These are phyloP conservation scores for Chytridium lagenaria DNA, from an alignment of 371 early-diverging fungal species.

Conservation along the genomic window DNA sequence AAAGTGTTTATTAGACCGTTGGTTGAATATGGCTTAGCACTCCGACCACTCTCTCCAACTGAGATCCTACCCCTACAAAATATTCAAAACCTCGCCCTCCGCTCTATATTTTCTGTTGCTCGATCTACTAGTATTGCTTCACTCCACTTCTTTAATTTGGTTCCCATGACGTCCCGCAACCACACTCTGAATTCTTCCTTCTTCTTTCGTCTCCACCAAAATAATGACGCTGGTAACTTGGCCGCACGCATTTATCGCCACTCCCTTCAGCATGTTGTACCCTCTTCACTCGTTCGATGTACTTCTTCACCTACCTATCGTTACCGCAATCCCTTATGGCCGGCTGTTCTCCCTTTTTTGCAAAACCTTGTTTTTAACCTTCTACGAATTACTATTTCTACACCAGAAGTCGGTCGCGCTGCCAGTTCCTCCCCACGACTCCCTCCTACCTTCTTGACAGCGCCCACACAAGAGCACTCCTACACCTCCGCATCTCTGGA, in stretches of 20 bases:
- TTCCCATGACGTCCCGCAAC: conserved; percentile 6
- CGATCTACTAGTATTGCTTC: background rate
- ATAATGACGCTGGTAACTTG: background rate
- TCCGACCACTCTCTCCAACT: conserved; percentile 6
- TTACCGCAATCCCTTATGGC: too few relatives aligned
- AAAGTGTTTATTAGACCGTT: conserved; percentile 10
- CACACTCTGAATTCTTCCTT: conserved; percentile 13
- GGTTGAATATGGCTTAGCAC: conserved; percentile 22
- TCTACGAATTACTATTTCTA: too few relatives aligned
- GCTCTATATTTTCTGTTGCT: background rate
- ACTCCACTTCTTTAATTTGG: conserved; percentile 4
- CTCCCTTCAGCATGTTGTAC: too few relatives aligned
- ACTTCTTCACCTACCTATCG: too few relatives aligned
- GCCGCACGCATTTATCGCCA: conserved; percentile 7
- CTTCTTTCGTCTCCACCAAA: conserved; percentile 16
- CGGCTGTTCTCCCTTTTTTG: too few relatives aligned
- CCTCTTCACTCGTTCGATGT: too few relatives aligned
- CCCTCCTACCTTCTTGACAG: too few relatives aligned
- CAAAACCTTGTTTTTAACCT: too few relatives aligned
- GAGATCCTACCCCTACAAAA: background rate
- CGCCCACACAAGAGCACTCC: too few relatives aligned
- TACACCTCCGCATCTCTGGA: too few relatives aligned
- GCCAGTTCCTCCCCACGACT: too few relatives aligned
- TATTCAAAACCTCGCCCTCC: conserved; percentile 12
- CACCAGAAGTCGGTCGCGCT: too few relatives aligned